phyloP scores from a whole-genome alignment of 1,139 yeast species.

The Zygosaccharomyces sapae region DNA sequence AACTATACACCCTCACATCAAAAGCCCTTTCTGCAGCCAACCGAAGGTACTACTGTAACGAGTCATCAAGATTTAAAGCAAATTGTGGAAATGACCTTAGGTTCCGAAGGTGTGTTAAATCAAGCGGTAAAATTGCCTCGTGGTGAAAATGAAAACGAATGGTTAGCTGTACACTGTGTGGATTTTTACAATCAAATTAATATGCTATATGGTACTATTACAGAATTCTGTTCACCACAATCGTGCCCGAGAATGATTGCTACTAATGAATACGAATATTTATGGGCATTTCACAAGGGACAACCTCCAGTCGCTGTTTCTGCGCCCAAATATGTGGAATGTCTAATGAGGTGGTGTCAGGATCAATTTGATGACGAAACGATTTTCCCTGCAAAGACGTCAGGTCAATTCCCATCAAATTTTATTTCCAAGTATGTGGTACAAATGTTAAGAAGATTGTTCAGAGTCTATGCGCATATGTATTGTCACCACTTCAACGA shows the following conservation, averaged over 20 bases:
- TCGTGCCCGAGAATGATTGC: constrained; percentile 97
- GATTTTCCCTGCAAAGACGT: constrained; percentile 83
- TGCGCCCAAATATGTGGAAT: constrained; percentile 93
- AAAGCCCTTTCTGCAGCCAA: constrained; percentile 33
- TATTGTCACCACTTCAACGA: constrained; percentile 98
- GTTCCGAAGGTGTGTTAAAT: constrained; percentile 82
- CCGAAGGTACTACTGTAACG: constrained; percentile 40
- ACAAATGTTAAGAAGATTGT: constrained; percentile 83
- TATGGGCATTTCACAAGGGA: constrained; percentile 53
- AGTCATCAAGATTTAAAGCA: constrained; percentile 69
- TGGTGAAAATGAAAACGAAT: constrained; percentile 87
- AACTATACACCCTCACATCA: constrained; percentile 39
- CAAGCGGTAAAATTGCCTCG: constrained; percentile 93
- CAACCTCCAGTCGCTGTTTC: constrained; percentile 77
- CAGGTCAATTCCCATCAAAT: constrained; percentile 75
- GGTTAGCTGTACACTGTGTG: constrained; percentile 93
- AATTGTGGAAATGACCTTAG: constrained; percentile 91
- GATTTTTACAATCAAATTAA: constrained; percentile 93
- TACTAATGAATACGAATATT: constrained; percentile 90
- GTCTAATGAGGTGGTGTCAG: constrained; percentile 92
- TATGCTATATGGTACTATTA: constrained; percentile 93
- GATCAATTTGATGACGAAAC: constrained; percentile 82
- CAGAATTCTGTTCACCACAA: constrained; percentile 90
- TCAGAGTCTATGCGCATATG: constrained; percentile 93
- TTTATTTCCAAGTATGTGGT: constrained; percentile 68